phyloP scores from a whole-genome alignment of 139 green algal species.

The Desmodesmus armatus region DNA sequence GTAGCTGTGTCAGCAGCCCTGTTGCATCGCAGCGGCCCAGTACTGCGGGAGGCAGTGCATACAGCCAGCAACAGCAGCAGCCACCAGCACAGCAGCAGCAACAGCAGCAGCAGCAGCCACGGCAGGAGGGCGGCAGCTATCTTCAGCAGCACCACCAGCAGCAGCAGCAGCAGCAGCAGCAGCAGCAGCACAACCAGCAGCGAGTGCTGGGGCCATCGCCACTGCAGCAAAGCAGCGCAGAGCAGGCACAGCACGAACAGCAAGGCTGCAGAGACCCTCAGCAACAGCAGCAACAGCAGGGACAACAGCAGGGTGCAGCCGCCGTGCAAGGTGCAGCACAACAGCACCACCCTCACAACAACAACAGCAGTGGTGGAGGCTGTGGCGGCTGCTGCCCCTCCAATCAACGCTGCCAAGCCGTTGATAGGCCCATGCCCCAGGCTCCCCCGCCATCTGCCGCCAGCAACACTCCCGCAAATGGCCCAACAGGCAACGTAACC shows the following conservation, averaged over 20 bases:
- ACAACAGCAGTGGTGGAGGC: not conserved
- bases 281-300: constrained; percentile 18
- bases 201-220: not conserved
- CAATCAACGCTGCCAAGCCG: no score
- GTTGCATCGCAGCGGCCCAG: no score
- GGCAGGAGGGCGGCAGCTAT: not conserved
- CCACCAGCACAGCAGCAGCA: not conserved
- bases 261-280: not conserved
- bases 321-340: not conserved
- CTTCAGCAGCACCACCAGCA: not conserved
- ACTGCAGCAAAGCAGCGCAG: not conserved
- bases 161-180: constrained; percentile 10
- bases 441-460: constrained; percentile 23
- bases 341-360: constrained; percentile 1
- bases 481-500: constrained; percentile 2
- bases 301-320: not conserved
- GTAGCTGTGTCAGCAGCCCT: no score
- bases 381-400: no score
- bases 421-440: no score
- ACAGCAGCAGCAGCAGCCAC: constrained; percentile 14
- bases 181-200: not conserved
- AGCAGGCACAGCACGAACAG: not conserved
- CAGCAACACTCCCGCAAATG: not conserved
- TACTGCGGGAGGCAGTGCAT: not conserved
- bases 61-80: not conserved